Percentiles rank a stretch among this genome's conserved stretches.
Conservation (phyloP, 257 asterid species). For the Solanum chmielewskii region DNA sequence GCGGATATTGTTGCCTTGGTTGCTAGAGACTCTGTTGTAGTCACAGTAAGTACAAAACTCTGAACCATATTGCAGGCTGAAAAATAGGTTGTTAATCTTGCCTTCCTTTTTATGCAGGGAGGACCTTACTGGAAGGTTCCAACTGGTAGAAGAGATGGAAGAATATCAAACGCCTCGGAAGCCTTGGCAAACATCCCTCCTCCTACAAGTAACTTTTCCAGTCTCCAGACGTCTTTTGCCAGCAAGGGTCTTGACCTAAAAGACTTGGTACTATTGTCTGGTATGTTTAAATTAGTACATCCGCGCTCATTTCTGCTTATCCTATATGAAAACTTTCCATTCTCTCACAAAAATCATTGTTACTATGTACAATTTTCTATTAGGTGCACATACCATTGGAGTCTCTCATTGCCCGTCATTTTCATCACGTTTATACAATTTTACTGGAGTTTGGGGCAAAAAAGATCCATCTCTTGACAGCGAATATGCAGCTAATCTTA, state of each 20-base stretch:
- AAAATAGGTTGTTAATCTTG: too few species aligned
- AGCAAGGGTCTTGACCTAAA: too few species aligned
- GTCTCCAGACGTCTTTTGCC: too few species aligned
- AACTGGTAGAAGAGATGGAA: conserved; percentile 24
- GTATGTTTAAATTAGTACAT: neutral
- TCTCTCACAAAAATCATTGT: neutral
- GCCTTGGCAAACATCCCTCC: too few species aligned
- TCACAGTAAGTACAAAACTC: neutral
- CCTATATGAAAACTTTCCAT: neutral
- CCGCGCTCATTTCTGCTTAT: neutral
- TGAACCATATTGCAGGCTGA: neutral
- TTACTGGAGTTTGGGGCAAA: too few species aligned
- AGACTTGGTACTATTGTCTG: too few species aligned
- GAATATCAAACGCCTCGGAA: neutral
- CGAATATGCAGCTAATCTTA: too few species aligned
- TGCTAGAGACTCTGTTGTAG: conserved; percentile 11
- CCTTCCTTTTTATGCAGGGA: neutral
- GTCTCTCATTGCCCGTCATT: too few species aligned
- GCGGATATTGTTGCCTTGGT: conserved; percentile 15
- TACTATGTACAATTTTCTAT: neutral
- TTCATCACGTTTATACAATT: too few species aligned
- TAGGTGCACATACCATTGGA: too few species aligned
- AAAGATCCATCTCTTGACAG: too few species aligned
- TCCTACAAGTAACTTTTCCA: too few species aligned
- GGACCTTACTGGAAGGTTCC: conserved; percentile 27